Evolutionary conservation across 768 basidiomycete species (phyloP).

Genomic region (Suillus sp.): DNA sequence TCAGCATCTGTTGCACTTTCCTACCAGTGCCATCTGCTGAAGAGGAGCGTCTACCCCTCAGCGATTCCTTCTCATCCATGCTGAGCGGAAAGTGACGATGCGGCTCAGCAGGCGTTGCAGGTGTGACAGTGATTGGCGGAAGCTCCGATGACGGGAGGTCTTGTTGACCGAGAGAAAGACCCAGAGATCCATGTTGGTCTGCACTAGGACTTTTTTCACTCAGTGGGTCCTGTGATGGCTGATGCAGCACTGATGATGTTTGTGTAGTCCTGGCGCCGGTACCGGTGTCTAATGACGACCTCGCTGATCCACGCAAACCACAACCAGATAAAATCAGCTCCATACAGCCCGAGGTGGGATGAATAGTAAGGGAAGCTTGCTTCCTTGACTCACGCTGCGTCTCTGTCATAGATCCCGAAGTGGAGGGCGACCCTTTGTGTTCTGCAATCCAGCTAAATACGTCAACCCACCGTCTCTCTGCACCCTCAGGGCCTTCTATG

Average conservation of each 20-base stretch:
- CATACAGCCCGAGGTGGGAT: not conserved
- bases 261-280: slow-evolving; percentile 28
- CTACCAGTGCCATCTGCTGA: slow-evolving; percentile 58
- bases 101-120: slow-evolving; percentile 54
- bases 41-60: slow-evolving; percentile 27
- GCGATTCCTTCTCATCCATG: slow-evolving; percentile 21
- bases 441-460: slow-evolving; percentile 87
- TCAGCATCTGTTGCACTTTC: slow-evolving; percentile 76
- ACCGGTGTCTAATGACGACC: slow-evolving; percentile 34
- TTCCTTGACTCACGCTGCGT: slow-evolving; percentile 25
- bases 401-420: slow-evolving; percentile 20
- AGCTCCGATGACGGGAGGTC: slow-evolving; percentile 8
- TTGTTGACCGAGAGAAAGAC: slow-evolving; percentile 9
- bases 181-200: slow-evolving; percentile 9
- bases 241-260: slow-evolving; percentile 18
- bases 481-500: slow-evolving; percentile 83
- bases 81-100: slow-evolving; percentile 23
- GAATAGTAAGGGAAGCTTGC: not conserved
- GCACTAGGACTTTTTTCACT: slow-evolving; percentile 15
- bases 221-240: slow-evolving; percentile 16
- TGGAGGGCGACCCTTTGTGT: slow-evolving; percentile 36
- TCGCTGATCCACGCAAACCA: slow-evolving; percentile 20
- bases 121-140: slow-evolving; percentile 58
- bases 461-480: slow-evolving; percentile 78
- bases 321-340: slow-evolving; percentile 11